phyloP scores from a whole-genome alignment of 148 eudicot genomes.

The Vaccinium macrocarpon region DNA sequence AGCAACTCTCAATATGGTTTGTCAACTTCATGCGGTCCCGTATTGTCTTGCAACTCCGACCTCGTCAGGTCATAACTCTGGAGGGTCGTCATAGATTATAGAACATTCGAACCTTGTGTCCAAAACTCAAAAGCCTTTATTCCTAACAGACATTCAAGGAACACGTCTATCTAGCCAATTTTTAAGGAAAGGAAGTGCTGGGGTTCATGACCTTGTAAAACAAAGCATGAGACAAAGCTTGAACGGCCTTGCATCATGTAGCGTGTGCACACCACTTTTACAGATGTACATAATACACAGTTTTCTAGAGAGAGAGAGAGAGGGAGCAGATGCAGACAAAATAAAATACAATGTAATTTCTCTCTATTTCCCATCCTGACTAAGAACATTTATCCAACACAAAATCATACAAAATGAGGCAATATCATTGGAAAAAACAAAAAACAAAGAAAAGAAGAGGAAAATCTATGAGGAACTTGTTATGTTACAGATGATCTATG shows the following conservation, averaged over 20 bases:
- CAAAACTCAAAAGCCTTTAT: too few relatives aligned
- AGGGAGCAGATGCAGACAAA: too few relatives aligned
- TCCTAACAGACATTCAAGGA: too few relatives aligned
- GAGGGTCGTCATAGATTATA: background rate
- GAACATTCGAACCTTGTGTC: too few relatives aligned
- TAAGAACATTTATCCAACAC: background rate
- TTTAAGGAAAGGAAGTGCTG: too few relatives aligned
- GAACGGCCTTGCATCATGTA: background rate
- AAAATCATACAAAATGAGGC: background rate
- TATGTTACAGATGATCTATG: slow-evolving; percentile 46
- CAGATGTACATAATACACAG: too few relatives aligned
- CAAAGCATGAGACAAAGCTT: background rate
- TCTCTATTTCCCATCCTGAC: background rate
- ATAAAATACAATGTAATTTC: too few relatives aligned
- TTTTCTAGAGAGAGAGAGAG: too few relatives aligned
- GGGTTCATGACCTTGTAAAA: background rate
- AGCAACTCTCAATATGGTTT: background rate
- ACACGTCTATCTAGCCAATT: too few relatives aligned
- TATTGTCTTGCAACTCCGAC: background rate
- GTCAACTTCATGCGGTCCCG: background rate
- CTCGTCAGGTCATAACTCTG: too few relatives aligned
- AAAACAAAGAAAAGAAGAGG: background rate
- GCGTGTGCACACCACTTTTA: too few relatives aligned
- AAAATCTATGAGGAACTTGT: background rate
- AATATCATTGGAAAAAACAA: background rate